These are phyloP conservation scores for Globisporangium apiculatum DNA, from an alignment of 352 stramenopile species.

Conservation along the genomic window DNA sequence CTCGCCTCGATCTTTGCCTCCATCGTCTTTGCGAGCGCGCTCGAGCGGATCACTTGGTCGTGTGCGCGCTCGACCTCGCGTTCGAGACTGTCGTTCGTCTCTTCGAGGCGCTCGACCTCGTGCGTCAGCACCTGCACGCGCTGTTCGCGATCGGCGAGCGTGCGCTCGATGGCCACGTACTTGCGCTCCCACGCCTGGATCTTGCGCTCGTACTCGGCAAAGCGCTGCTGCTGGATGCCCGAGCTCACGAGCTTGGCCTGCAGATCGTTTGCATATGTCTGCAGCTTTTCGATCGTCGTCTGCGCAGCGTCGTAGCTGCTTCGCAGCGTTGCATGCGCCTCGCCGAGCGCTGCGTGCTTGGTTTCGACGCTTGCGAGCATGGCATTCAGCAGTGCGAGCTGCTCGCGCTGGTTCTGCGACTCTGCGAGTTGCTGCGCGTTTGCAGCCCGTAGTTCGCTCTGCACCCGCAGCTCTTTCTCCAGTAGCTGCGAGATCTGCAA, in stretches of 20 bases:
- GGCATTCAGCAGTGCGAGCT: slow-evolving; percentile 29
- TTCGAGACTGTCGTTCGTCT: slow-evolving; percentile 27
- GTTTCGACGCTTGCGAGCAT: slow-evolving; percentile 28
- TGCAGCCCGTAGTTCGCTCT: slow-evolving; percentile 22
- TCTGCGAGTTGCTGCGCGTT: slow-evolving; percentile 22
- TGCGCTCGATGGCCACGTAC: slow-evolving; percentile 22
- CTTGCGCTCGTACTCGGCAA: slow-evolving; percentile 37
- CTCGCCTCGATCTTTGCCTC: slow-evolving; percentile 36
- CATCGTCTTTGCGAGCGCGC: slow-evolving; percentile 32
- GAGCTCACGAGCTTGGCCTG: slow-evolving; percentile 20
- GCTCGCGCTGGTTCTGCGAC: slow-evolving; percentile 21
- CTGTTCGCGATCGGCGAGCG: slow-evolving; percentile 15
- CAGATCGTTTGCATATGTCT: slow-evolving; percentile 21
- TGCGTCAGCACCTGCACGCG: slow-evolving; percentile 18
- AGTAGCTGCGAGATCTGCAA: slow-evolving; percentile 39
- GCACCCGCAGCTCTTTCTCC: slow-evolving; percentile 37
- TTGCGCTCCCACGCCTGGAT: slow-evolving; percentile 28
- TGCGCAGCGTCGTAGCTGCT: slow-evolving; percentile 25
- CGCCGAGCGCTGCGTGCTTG: slow-evolving; percentile 27
- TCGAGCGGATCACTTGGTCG: slow-evolving; percentile 42
- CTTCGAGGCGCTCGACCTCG: slow-evolving; percentile 13
- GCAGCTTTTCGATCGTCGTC: slow-evolving; percentile 22
- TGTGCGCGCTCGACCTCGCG: slow-evolving; percentile 27
- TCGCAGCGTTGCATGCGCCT: slow-evolving; percentile 21
- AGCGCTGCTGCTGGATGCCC: slow-evolving; percentile 15